These are phyloP conservation scores for Botryosphaeria agaves DNA, from an alignment of 2,329 filamentous ascomycete genomes.

Conservation along the genomic window DNA sequence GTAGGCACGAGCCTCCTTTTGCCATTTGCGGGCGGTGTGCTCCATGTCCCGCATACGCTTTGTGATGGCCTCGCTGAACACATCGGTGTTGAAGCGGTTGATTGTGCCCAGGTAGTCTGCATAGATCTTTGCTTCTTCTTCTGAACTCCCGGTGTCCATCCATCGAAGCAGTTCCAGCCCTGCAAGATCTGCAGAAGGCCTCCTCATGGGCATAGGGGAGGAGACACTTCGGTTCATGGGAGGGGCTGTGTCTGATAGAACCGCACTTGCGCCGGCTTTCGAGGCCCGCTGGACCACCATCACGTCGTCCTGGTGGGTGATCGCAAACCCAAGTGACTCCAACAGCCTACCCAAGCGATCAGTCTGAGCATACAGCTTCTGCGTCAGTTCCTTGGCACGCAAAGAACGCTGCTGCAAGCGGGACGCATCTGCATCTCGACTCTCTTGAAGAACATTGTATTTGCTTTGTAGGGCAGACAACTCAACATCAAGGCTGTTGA, in stretches of 20 bases:
- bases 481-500: conserved; percentile 61
- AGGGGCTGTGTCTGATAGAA: conserved; percentile 20
- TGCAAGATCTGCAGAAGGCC: conserved; percentile 41
- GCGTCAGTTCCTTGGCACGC: conserved; percentile 68
- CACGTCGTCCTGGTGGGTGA: conserved; percentile 53
- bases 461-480: conserved; percentile 51
- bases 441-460: conserved; percentile 35
- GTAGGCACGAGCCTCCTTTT: conserved; percentile 73
- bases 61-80: conserved; percentile 68
- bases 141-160: conserved; percentile 51
- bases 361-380: conserved; percentile 67
- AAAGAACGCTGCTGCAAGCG: conserved; percentile 50
- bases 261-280: conserved; percentile 30
- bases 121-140: conserved; percentile 57
- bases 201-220: conserved; percentile 36
- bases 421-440: conserved; percentile 26
- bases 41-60: conserved; percentile 90
- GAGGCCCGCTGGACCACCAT: conserved; percentile 61
- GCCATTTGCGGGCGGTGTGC: conserved; percentile 81
- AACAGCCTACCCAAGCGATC: conserved; percentile 69
- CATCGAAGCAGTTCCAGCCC: conserved; percentile 67
- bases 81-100: conserved; percentile 65
- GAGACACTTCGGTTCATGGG: conserved; percentile 35
- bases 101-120: conserved; percentile 55
- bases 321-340: conserved; percentile 70